These are phyloP conservation scores for Penicillium atrosanguineum DNA, from an alignment of 495 filamentous ascomycete genomes.

Conservation along the genomic window DNA sequence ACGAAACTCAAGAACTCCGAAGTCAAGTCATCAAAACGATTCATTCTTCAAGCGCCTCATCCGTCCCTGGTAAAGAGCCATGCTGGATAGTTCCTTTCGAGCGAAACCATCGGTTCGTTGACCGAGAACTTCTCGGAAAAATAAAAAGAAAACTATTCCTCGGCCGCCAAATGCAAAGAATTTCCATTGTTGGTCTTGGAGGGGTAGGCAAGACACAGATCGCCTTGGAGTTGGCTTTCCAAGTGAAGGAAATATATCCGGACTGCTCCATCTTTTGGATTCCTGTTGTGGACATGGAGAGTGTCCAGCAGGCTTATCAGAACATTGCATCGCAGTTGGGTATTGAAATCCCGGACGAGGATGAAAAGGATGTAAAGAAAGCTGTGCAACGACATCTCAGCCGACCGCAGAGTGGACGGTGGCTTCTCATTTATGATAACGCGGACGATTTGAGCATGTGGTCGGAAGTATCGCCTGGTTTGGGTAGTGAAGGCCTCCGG, in stretches of 20 bases:
- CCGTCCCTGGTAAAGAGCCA: neutral
- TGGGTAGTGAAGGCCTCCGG: neutral
- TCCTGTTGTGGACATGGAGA: slow-evolving; percentile 33
- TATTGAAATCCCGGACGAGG: neutral
- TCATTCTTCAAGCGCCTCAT: neutral
- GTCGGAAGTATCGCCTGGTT: neutral
- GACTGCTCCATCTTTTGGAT: slow-evolving; percentile 53
- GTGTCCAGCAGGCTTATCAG: slow-evolving; percentile 45
- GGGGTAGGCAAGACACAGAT: slow-evolving; percentile 54
- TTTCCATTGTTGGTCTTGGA: slow-evolving; percentile 43
- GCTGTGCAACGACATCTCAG: slow-evolving; percentile 32
- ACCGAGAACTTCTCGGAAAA: slow-evolving; percentile 19
- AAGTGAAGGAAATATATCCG: slow-evolving; percentile 28
- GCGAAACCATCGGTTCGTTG: slow-evolving; percentile 28
- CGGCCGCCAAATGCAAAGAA: neutral
- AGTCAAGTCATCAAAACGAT: neutral
- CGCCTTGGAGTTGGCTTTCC: slow-evolving; percentile 46
- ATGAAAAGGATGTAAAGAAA: slow-evolving; percentile 8
- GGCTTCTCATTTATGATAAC: slow-evolving; percentile 45
- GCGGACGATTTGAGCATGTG: slow-evolving; percentile 37
- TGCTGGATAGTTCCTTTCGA: slow-evolving; percentile 27
- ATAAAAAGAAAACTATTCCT: slow-evolving; percentile 11
- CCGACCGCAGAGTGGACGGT: slow-evolving; percentile 19
- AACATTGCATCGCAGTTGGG: slow-evolving; percentile 33
- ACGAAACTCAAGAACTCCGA: neutral